Percentiles rank a stretch among this genome's conserved stretches.
Evolutionary conservation across 148 eudicot genomes (phyloP).

Genomic region (Heliosperma pusillum): DNA sequence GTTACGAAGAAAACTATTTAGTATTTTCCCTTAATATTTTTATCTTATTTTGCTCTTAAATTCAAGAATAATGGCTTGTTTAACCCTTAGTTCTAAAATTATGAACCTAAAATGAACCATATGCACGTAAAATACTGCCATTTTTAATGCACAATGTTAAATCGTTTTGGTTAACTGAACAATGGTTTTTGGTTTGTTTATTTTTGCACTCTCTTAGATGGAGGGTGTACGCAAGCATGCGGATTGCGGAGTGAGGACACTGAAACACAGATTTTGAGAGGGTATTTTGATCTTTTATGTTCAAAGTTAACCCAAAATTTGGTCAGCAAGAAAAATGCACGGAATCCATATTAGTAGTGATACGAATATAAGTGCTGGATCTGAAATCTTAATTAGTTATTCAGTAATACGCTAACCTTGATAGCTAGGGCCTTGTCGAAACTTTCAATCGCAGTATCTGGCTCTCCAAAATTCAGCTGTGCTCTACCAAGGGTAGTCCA

Average conservation of each 20-base stretch:
- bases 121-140: not conserved
- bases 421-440: conserved; percentile 74
- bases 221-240: too few relatives aligned
- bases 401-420: conserved; percentile 46
- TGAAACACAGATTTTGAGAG: too few relatives aligned
- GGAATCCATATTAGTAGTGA: not conserved
- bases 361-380: not conserved
- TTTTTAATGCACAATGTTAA: not conserved
- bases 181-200: too few relatives aligned
- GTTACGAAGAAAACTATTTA: too few relatives aligned
- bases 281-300: too few relatives aligned
- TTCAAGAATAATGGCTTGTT: too few relatives aligned
- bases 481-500: conserved; percentile 90
- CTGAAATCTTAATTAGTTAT: not conserved
- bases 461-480: conserved; percentile 89
- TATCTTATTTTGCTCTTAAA: too few relatives aligned
- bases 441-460: conserved; percentile 69
- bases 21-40: too few relatives aligned
- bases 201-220: too few relatives aligned
- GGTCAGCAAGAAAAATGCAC: not conserved
- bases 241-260: too few relatives aligned
- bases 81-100: not conserved
- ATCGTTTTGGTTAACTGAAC: not conserved
- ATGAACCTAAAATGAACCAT: not conserved
- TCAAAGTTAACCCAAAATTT: too few relatives aligned